Conservation (phyloP, 1,139 yeast species). For the Geotrichum reessii region DNA sequence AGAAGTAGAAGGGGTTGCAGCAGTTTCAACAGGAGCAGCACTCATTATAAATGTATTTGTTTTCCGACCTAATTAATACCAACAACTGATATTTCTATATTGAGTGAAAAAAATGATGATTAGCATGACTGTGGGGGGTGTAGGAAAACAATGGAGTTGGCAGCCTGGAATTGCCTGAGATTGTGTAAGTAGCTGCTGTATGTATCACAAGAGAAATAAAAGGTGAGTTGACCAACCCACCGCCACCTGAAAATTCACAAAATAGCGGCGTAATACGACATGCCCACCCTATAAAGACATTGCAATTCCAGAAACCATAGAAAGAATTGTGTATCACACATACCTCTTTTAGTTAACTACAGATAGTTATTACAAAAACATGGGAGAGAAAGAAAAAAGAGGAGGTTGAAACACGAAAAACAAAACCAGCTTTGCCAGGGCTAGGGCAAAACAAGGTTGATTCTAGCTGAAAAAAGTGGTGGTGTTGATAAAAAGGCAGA, state of each 20-base stretch:
- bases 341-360: neutral
- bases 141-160: neutral
- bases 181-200: neutral
- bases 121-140: neutral
- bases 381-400: neutral
- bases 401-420: neutral
- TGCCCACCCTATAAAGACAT: neutral
- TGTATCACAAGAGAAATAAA: neutral
- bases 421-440: neutral
- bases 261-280: neutral
- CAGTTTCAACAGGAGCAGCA: slow-evolving; percentile 4
- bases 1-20: slow-evolving; percentile 8
- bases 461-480: neutral
- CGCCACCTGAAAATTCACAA: neutral
- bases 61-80: neutral
- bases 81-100: neutral
- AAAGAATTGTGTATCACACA: neutral
- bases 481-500: neutral
- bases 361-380: neutral
- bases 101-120: neutral
- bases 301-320: neutral
- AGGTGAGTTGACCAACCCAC: neutral
- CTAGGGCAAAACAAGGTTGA: neutral
- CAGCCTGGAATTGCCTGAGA: neutral
- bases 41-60: slow-evolving; percentile 6